Evolutionary conservation across 768 basidiomycete genomes (phyloP).

Genomic region (Amanita inopinata): DNA sequence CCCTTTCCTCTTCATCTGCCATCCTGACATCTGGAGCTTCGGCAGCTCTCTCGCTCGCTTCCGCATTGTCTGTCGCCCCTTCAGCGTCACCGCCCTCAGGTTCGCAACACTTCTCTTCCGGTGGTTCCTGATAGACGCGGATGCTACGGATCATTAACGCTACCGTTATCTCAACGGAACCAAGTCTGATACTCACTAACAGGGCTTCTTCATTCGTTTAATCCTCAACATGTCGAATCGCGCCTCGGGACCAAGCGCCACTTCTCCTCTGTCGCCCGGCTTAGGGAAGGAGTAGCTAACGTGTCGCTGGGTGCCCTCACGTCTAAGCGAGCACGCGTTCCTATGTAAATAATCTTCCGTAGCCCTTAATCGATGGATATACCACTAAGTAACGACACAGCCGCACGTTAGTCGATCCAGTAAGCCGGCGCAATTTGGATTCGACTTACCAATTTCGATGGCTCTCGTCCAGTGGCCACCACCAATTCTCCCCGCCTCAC

Average conservation of each 20-base stretch:
- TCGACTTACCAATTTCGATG: conserved; percentile 4
- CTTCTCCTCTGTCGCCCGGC: not conserved
- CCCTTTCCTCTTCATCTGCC: not conserved
- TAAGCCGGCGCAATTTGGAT: not conserved
- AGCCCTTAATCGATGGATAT: not conserved
- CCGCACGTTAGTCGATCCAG: not conserved
- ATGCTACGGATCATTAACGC: conserved; percentile 1
- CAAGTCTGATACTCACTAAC: conserved; percentile 1
- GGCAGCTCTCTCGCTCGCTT: not conserved
- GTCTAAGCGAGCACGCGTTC: conserved; percentile 5
- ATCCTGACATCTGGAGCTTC: not conserved
- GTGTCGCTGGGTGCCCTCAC: not conserved
- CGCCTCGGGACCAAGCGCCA: not conserved
- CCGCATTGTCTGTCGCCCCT: not conserved
- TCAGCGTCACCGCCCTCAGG: not conserved
- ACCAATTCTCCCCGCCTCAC: not conserved
- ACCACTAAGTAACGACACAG: not conserved
- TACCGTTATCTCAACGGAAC: not conserved
- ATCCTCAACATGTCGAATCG: conserved; percentile 6
- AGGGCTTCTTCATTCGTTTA: conserved; percentile 3
- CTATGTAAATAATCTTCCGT: not conserved
- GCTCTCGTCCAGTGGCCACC: not conserved
- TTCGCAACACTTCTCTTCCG: conserved; percentile 1
- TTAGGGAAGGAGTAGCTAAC: not conserved
- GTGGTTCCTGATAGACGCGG: conserved; percentile 3